Evolutionary conservation across 331 rosid genomes (phyloP).

Genomic region (Rosa hybrid): DNA sequence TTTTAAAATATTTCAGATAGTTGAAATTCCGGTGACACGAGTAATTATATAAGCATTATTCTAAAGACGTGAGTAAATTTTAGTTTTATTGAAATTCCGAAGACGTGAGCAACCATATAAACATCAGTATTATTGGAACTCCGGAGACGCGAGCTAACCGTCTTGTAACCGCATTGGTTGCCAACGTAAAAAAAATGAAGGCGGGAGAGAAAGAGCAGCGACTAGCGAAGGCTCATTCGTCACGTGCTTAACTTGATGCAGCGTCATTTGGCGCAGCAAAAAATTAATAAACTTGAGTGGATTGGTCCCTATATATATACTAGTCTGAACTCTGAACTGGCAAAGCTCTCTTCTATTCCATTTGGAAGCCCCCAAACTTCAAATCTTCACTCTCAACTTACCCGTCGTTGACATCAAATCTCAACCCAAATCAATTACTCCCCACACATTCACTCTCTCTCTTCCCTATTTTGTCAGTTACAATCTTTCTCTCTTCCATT

Average conservation of each 20-base stretch:
- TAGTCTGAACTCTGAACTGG: background rate
- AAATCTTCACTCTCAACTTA: background rate
- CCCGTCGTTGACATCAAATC: background rate
- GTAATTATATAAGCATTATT: too few species aligned
- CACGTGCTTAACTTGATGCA: background rate
- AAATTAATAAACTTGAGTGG: background rate
- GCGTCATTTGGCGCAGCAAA: background rate
- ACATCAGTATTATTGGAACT: too few species aligned
- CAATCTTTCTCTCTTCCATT: background rate
- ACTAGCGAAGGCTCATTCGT: background rate
- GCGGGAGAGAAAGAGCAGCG: background rate
- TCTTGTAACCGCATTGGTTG: too few species aligned
- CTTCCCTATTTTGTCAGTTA: background rate
- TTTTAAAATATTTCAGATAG: too few species aligned
- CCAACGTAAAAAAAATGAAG: background rate
- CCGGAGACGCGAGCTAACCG: too few species aligned
- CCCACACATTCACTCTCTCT: background rate
- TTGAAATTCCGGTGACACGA: too few species aligned
- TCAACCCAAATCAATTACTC: background rate
- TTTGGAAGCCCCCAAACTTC: background rate
- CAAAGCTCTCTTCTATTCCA: background rate
- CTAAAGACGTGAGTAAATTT: too few species aligned
- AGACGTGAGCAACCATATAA: too few species aligned
- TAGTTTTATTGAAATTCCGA: too few species aligned
- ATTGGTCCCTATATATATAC: background rate